Conservation (phyloP, 352 stramenopile species). For the Phytopythium delawarense region DNA sequence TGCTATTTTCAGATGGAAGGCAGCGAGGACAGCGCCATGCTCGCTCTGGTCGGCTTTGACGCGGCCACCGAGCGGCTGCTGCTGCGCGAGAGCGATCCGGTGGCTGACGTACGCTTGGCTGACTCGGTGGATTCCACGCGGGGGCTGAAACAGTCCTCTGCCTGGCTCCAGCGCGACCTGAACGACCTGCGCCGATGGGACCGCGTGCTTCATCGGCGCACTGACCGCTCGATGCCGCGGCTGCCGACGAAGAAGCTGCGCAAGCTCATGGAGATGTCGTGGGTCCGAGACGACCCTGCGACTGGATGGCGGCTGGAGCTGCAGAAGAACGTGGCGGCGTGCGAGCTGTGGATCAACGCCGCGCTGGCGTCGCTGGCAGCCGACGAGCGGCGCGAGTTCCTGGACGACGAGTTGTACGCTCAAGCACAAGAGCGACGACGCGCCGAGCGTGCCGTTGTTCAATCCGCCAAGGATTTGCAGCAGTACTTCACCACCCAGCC, state of each 20-base stretch:
- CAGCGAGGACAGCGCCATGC: not conserved
- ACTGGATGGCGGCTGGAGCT: slow-evolving; percentile 54
- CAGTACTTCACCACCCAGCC: slow-evolving; percentile 65
- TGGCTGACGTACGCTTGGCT: not conserved
- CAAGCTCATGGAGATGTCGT: slow-evolving; percentile 48
- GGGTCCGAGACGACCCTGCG: slow-evolving; percentile 33
- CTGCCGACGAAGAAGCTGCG: slow-evolving; percentile 55
- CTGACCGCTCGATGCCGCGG: slow-evolving; percentile 14
- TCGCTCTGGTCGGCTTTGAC: slow-evolving; percentile 37
- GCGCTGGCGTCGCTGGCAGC: slow-evolving; percentile 25
- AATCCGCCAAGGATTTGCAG: slow-evolving; percentile 53
- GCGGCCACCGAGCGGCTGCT: slow-evolving; percentile 26
- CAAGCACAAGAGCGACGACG: slow-evolving; percentile 21
- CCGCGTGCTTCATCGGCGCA: slow-evolving; percentile 17
- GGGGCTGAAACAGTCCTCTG: not conserved
- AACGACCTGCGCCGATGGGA: slow-evolving; percentile 45
- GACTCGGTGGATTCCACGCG: not conserved
- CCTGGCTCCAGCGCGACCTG: slow-evolving; percentile 27
- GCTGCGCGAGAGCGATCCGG: slow-evolving; percentile 4
- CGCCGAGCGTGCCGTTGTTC: slow-evolving; percentile 15
- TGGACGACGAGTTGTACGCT: slow-evolving; percentile 47
- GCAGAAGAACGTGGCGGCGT: slow-evolving; percentile 52
- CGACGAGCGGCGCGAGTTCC: slow-evolving; percentile 31
- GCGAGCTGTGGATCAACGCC: slow-evolving; percentile 51
- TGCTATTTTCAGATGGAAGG: not conserved